Evolutionary conservation across 2,329 filamentous ascomycete genomes (phyloP), one percentile per base, ranked within the genome.

Genomic region (Thermomyces lanuginosus): DNA sequence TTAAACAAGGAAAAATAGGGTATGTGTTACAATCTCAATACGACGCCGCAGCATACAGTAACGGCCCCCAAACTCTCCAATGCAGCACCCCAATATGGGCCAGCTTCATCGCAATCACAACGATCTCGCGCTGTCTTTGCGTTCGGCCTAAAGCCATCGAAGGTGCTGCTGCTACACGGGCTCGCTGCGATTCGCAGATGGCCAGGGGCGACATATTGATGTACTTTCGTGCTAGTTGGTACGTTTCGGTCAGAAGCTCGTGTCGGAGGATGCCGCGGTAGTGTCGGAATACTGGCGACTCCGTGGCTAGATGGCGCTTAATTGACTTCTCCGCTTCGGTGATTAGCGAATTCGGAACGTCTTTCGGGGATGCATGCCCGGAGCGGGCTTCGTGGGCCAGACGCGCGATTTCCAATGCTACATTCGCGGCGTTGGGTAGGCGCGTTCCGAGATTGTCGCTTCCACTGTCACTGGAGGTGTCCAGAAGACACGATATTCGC

Each of bases 41-140:
- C 8, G 15, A 34, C 20, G 52, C 48, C 12, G 44, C 38, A 13
- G 49, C 38, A 28, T 92, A 92, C 8, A 77, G 71, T 28, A 92
- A 60, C 2, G 70, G 69, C 1, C 69, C 68, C 82, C 84, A 95
- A 3, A 92, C 76, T 25, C 80, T 69, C 83, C 84, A 93, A 52
- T 93, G 83, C 13, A 95, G 57, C 4, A 89, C 64, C 8, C 79
- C 72, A 22, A 93, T 70, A 44, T 93, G 86, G 4, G 81, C 76
- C 26, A 92, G 63, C 23, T 80, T 72, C 22, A 73, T 76, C 1
- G 80, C 72, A 48, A 92, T 27, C 16, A 17, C 23, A 8, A 27
- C 22, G 12, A 33, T 17, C n/a, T 24, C 16, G 5, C 22, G 31
- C n/a, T n/a, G 16, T 43, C 40, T 16, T 47, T 44, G 18, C 48